Conservation (phyloP, 2,329 filamentous ascomycete genomes). For the Setomelanomma holmii region DNA sequence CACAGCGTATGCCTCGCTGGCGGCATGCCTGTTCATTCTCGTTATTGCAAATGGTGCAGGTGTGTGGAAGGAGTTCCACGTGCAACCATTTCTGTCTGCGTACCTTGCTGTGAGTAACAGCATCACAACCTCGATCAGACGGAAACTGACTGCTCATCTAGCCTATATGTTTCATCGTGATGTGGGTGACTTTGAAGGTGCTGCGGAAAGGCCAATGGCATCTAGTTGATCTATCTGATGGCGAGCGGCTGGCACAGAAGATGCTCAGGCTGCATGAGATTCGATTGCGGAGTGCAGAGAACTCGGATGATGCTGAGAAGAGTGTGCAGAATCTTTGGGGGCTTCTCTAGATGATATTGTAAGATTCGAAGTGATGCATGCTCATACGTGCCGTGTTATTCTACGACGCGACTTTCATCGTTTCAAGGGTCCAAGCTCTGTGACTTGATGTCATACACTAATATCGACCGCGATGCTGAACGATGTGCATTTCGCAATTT, state of each 20-base stretch:
- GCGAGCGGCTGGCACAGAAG: conserved; percentile 34
- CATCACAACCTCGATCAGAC: not conserved
- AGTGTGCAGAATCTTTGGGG: conserved; percentile 11
- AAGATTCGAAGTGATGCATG: not conserved
- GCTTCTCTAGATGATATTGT: not conserved
- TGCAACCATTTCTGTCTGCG: conserved; percentile 46
- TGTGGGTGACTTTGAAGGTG: conserved; percentile 42
- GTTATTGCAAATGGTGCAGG: conserved; percentile 45
- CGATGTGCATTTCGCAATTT: too few species aligned
- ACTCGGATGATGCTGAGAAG: not conserved
- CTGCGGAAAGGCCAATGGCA: conserved; percentile 34
- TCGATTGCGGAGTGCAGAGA: conserved; percentile 9
- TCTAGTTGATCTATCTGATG: conserved; percentile 42
- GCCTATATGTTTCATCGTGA: conserved; percentile 38
- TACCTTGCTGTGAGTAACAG: conserved; percentile 50
- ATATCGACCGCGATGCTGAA: too few species aligned
- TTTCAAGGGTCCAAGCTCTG: too few species aligned
- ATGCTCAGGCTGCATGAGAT: conserved; percentile 42
- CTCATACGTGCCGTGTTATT: too few species aligned
- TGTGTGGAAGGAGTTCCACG: conserved; percentile 48
- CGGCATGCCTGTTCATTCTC: conserved; percentile 47
- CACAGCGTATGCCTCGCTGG: conserved; percentile 45
- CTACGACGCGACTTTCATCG: not conserved
- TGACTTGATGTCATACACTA: too few species aligned
- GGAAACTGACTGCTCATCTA: conserved; percentile 8